These are phyloP conservation scores for Blastocystis sp. DNA, from an alignment of 352 stramenopile species.

Conservation along the genomic window DNA sequence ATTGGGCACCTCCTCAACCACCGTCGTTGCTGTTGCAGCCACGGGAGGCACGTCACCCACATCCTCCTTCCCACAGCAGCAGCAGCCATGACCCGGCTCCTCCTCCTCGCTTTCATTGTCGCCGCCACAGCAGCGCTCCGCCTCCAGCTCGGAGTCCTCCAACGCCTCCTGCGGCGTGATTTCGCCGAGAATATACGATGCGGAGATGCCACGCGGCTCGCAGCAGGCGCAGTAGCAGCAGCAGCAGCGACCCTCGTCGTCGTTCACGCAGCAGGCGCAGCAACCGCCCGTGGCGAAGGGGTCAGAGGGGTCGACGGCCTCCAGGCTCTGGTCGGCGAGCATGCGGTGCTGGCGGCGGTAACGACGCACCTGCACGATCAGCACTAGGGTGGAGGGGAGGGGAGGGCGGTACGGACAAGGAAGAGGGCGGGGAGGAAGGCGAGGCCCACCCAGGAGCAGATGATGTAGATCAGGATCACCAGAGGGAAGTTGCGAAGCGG, in stretches of 20 bases:
- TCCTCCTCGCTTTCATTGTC: not conserved
- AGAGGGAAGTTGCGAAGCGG: not conserved
- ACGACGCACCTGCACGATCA: slow-evolving; percentile 28
- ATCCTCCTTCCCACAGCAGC: not conserved
- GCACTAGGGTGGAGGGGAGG: not conserved
- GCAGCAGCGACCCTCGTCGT: slow-evolving; percentile 43
- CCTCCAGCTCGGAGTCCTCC: not conserved
- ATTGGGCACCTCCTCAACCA: not conserved
- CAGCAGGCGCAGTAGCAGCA: slow-evolving; percentile 51
- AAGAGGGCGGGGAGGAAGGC: slow-evolving; percentile 17
- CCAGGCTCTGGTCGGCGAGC: not conserved
- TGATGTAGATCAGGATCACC: slow-evolving; percentile 1
- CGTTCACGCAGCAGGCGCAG: slow-evolving; percentile 40
- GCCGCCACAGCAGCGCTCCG: not conserved
- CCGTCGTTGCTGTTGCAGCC: no score
- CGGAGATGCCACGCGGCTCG: slow-evolving; percentile 4
- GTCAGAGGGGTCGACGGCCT: not conserved
- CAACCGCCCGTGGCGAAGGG: slow-evolving; percentile 19
- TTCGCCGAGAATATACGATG: slow-evolving; percentile 21
- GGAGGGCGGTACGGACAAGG: not conserved
- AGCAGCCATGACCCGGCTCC: not conserved
- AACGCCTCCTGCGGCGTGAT: not conserved
- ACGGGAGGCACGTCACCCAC: not conserved
- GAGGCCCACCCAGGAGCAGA: slow-evolving; percentile 23
- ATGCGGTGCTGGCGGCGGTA: slow-evolving; percentile 2